Evolutionary conservation across 2,329 filamentous ascomycete species (phyloP), one percentile per base, ranked within the genome.

Genomic region (Calcarisporium arbuscula): DNA sequence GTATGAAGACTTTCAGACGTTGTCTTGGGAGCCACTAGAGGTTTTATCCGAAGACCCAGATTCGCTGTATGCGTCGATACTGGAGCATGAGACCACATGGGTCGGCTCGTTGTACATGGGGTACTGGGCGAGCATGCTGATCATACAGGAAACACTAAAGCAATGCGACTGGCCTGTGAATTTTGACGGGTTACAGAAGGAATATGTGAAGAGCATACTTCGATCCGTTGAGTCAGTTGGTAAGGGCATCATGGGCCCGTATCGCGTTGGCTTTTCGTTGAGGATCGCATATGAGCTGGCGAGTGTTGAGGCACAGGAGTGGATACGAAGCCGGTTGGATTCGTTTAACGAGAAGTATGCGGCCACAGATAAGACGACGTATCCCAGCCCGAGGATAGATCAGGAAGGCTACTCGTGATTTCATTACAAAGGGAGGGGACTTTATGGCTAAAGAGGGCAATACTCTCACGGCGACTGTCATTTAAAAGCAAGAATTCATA

Each of bases 241-340:
- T n/a, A 35, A 36, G 17, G 62, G 60, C 5, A 44, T 54, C 9
- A 55, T 65, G 53, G 62, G 62, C 4, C 58, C 58, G 22, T 60
- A 59, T 34, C 50, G 62, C 18, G 42, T 63, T 20, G 60, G 58
- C 8, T 62, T 43, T 32, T 45, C 55, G 14, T 43, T 65, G 27
- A 50, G 60, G 16, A 59, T 66, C 16, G 57, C 51, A 28, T 62
- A 61, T 34, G 61, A 65, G 31, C 54, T 65, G 44, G 57, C 54
- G 19, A 54, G 54, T 22, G 39, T 47, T 8, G 43, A 51, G 14
- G 51, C 50, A 8, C 58, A 60, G 47, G 41, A 42, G 16, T 65
- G 61, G 60, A 53, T 62, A 17, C 35, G 46, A 7, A 34, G 38
- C 6, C 42, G 56, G 40, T 42, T 63, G 23, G 50, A 52, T 22